These are phyloP conservation scores for Ascochyta viciae-villosae DNA, from an alignment of 2,329 filamentous ascomycete species.

Conservation along the genomic window DNA sequence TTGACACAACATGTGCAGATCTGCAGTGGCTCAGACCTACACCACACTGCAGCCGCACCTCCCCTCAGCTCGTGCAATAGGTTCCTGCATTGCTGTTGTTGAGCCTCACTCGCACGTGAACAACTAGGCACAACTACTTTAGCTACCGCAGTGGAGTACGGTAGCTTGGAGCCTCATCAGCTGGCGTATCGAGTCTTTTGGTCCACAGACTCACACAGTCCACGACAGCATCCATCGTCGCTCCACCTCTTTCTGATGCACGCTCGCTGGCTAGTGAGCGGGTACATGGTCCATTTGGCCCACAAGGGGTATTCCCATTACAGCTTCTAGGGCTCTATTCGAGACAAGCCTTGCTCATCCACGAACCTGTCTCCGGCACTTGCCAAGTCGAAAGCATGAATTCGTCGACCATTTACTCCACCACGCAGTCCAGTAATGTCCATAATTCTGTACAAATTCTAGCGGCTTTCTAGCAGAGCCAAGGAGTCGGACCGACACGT, in stretches of 20 bases:
- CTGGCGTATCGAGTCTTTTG: conserved; percentile 1
- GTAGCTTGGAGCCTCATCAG: conserved; percentile 7
- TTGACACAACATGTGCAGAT: conserved; percentile 2
- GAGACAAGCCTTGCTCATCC: neutral
- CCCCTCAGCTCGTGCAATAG: conserved; percentile 3
- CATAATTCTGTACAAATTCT: conserved; percentile 8
- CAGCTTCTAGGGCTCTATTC: neutral
- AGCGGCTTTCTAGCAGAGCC: conserved; percentile 15
- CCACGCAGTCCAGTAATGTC: neutral
- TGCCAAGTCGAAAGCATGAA: neutral
- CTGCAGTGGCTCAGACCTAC: neutral
- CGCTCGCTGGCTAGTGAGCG: neutral
- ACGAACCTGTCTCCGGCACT: neutral
- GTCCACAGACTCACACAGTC: conserved; percentile 2
- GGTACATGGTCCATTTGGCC: neutral
- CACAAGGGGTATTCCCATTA: neutral
- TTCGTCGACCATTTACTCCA: conserved; percentile 9
- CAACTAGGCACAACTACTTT: conserved; percentile 4
- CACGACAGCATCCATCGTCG: neutral
- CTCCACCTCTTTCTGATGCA: neutral
- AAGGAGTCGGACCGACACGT: conserved; percentile 11
- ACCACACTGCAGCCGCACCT: conserved; percentile 8
- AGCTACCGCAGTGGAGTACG: conserved; percentile 16
- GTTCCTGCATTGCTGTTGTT: conserved; percentile 14
- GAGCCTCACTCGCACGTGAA: conserved; percentile 2